Conservation (phyloP, 345 rosid genomes). For the Eutrema japonicum region DNA sequence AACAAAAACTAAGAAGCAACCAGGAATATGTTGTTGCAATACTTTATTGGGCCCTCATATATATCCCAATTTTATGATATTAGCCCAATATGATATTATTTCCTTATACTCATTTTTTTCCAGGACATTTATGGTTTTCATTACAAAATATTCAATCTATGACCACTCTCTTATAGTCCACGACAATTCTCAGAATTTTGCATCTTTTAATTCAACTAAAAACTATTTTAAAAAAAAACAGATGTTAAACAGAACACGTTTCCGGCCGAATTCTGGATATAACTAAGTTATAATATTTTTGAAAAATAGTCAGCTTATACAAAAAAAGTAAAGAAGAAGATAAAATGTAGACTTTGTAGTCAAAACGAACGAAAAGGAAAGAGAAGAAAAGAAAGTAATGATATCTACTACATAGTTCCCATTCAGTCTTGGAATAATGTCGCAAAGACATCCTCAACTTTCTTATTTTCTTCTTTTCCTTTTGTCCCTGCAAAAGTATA, state of each 20-base stretch:
- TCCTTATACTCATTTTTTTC: too few species aligned
- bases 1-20: too few species aligned
- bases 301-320: neutral
- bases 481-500: neutral
- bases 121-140: too few species aligned
- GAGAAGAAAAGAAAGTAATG: slow-evolving; percentile 20
- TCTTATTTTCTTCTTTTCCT: slow-evolving; percentile 10
- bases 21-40: too few species aligned
- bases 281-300: neutral
- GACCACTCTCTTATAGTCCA: neutral
- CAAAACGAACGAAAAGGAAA: slow-evolving; percentile 24
- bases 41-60: neutral
- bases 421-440: slow-evolving; percentile 28
- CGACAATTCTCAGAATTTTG: neutral
- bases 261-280: neutral
- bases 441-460: slow-evolving; percentile 24
- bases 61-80: neutral
- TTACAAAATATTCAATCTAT: neutral
- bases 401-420: slow-evolving; percentile 9
- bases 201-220: neutral
- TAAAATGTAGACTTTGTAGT: slow-evolving; percentile 18
- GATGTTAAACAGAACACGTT: neutral
- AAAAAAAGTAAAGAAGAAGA: neutral
- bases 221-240: neutral
- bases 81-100: neutral